These are phyloP conservation scores for Dittrichia graveolens DNA, from an alignment of 129 eudicot genomes.

Conservation along the genomic window DNA sequence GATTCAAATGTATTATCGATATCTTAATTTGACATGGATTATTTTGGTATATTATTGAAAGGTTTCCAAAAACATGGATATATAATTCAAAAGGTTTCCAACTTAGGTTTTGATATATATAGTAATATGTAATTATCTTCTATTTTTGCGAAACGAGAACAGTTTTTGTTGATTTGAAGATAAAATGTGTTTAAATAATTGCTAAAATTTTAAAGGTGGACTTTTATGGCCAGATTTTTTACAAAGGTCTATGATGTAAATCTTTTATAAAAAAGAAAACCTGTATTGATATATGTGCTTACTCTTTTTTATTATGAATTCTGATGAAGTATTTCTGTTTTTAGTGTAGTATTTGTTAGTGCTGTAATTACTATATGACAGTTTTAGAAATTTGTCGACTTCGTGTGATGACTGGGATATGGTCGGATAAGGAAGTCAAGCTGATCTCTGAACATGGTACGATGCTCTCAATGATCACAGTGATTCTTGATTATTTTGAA, in stretches of 20 bases:
- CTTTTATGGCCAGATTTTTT: background rate
- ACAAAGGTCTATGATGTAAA: background rate
- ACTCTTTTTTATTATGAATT: background rate
- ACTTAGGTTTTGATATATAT: background rate
- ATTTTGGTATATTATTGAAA: background rate
- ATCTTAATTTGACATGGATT: background rate
- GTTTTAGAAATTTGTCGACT: conserved; percentile 42
- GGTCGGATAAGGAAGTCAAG: conserved; percentile 34
- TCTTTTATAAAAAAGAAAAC: background rate
- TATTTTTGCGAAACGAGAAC: background rate
- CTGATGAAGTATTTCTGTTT: conserved; percentile 35
- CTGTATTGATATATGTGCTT: background rate
- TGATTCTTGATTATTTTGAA: background rate
- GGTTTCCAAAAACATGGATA: background rate
- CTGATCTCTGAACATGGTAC: conserved; percentile 32
- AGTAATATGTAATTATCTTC: background rate
- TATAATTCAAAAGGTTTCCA: background rate
- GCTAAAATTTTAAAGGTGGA: background rate
- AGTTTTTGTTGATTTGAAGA: background rate
- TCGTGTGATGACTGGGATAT: conserved; percentile 31
- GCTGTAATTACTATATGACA: conserved; percentile 43
- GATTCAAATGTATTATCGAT: background rate
- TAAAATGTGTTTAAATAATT: background rate
- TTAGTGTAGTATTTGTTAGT: conserved; percentile 34
- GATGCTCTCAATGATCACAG: conserved; percentile 15